phyloP scores from a whole-genome alignment of 2,329 filamentous ascomycete genomes.

The Xylariales sp. region DNA sequence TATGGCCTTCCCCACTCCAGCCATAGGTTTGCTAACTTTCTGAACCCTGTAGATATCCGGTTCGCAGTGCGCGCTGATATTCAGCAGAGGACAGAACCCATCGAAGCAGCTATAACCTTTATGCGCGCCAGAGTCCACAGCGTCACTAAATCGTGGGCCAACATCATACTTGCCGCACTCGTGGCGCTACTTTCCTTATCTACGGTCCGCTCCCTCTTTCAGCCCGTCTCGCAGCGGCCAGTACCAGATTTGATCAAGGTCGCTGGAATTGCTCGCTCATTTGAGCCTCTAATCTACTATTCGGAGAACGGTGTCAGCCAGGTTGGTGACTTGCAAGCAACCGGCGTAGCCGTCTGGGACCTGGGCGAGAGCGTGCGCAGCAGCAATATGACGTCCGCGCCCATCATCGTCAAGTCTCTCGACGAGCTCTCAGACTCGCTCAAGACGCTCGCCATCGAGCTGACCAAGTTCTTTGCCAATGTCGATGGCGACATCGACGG shows the following conservation, averaged over 20 bases:
- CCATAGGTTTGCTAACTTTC: too few species aligned
- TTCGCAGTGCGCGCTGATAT: conserved; percentile 86
- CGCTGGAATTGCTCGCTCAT: conserved; percentile 81
- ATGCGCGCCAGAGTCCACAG: conserved; percentile 55
- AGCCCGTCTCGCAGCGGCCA: conserved; percentile 61
- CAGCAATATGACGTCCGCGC: conserved; percentile 87
- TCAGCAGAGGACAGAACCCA: conserved; percentile 79
- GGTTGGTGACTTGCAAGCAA: conserved; percentile 84
- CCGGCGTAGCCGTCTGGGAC: conserved; percentile 91
- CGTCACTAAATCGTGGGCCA: conserved; percentile 66
- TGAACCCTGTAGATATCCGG: conserved; percentile 81
- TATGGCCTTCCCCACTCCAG: too few species aligned
- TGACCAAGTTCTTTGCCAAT: conserved; percentile 89
- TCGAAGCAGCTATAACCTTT: conserved; percentile 67
- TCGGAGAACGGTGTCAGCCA: conserved; percentile 85
- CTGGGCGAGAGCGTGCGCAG: conserved; percentile 83
- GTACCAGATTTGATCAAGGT: conserved; percentile 88
- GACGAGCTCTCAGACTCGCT: conserved; percentile 83
- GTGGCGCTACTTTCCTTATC: conserved; percentile 61
- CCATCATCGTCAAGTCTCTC: conserved; percentile 78
- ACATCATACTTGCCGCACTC: conserved; percentile 58
- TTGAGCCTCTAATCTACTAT: conserved; percentile 92
- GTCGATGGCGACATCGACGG: conserved; percentile 90
- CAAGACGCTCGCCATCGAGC: conserved; percentile 76
- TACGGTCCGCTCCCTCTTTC: conserved; percentile 61